These are phyloP conservation scores for Chytriomyces sp. DNA, from an alignment of 192 early-diverging fungal species.

Conservation along the genomic window DNA sequence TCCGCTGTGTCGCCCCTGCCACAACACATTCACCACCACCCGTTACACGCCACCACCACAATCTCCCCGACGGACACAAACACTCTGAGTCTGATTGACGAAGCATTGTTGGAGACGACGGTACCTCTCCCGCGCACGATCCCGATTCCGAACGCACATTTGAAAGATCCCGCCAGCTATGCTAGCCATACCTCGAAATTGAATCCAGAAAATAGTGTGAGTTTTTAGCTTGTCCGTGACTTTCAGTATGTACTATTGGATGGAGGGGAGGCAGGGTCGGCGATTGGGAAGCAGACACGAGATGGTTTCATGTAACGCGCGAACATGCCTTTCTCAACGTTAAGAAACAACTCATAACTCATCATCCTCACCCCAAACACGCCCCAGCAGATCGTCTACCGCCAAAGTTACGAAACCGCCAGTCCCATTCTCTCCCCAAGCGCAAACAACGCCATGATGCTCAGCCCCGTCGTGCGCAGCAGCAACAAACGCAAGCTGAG, in stretches of 20 bases:
- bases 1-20: too few relatives aligned
- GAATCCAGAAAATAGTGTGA: conserved; percentile 45
- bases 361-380: too few relatives aligned
- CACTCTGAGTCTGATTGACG: background rate
- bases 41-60: too few relatives aligned
- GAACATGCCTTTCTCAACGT: background rate
- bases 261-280: background rate
- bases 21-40: too few relatives aligned
- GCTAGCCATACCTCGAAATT: conserved; percentile 42
- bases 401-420: conserved; percentile 23
- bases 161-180: conserved; percentile 47
- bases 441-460: conserved; percentile 26
- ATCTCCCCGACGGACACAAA: background rate
- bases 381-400: conserved; percentile 7
- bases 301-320: background rate
- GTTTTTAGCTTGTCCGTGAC: too few relatives aligned
- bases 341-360: too few relatives aligned
- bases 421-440: conserved; percentile 41
- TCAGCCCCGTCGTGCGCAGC: conserved; percentile 17
- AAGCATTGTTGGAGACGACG: background rate
- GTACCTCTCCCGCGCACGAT: conserved; percentile 6
- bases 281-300: background rate
- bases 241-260: too few relatives aligned
- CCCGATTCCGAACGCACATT: conserved; percentile 25
- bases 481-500: conserved; percentile 43